Evolutionary conservation across 1,284 basidiomycete genomes (phyloP), one percentile per base, ranked within the genome.

Genomic region (Papiliotrema laurentii): DNA sequence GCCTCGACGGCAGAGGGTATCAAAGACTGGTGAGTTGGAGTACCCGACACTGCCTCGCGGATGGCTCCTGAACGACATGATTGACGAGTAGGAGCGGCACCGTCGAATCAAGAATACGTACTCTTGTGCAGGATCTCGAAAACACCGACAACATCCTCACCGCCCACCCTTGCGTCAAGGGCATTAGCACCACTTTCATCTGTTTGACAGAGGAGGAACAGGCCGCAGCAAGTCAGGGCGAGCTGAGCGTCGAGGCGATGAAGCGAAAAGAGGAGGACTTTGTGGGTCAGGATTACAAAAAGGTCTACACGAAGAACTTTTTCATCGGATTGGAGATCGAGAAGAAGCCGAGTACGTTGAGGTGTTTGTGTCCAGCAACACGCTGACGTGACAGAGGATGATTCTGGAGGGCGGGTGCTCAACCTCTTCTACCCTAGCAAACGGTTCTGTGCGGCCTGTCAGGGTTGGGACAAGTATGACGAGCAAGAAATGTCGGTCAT

Each of bases 391-490:
- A 25, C 46, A 71, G 71, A 60, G 49, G 64, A 60, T 51, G 71
- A 60, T 48, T 54, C 59, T 56, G 72, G 63, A 1, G 66, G 63
- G 44, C 81, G 91, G 57, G 86, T 83, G 66, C 78, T 99, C 54
- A 96, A 98, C 72, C 92, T 98, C 51, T 96, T 91, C 51, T 97
- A 93, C 75, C 93, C 96, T 2, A 97, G 91, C 5, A 87, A 85
- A 34, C 89, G 97, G 65, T 99, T 98, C 70, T 90, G 86, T n/a
- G 88, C 92, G 64, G 81, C 89, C 49, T 91, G 94, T 64, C 96
- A 94, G 72, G 78, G 83, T 75, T 98, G 96, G 93, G 94, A 97
- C 64, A 87, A 88, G 71, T 98, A 87, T 64, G 89, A 97, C 54
- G 88, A 92, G 63, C 78, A 83, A 18, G 84, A 83, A 43, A 98